Percentiles rank a stretch among this genome's conserved stretches.
Evolutionary conservation across 2,329 filamentous ascomycete genomes (phyloP).

Genomic region (Chaetomiaceae sp.): DNA sequence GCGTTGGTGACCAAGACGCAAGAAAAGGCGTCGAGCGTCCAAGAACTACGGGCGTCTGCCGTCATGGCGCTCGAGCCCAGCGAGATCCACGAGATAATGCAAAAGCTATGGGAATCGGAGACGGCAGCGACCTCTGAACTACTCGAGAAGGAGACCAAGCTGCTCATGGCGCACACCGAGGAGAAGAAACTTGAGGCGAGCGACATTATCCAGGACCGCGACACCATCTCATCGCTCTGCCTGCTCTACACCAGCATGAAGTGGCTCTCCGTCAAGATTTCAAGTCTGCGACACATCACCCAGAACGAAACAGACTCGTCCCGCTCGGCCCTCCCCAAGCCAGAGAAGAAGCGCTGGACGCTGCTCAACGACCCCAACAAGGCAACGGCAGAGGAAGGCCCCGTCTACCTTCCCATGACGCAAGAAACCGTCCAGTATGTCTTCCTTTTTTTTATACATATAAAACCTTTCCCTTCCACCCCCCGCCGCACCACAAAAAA

Average conservation of each 20-base stretch:
- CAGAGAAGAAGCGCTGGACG: conserved; percentile 76
- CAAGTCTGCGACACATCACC: conserved; percentile 78
- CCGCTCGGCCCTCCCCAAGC: conserved; percentile 47
- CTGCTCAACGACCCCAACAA: conserved; percentile 63
- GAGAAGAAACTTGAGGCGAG: conserved; percentile 64
- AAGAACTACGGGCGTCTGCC: conserved; percentile 63
- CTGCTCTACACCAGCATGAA: conserved; percentile 96
- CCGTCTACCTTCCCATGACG: conserved; percentile 83
- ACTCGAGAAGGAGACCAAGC: conserved; percentile 57
- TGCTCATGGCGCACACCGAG: conserved; percentile 54
- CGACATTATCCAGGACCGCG: conserved; percentile 85
- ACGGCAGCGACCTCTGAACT: conserved; percentile 52
- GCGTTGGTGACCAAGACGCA: conserved; percentile 69
- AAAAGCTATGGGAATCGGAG: conserved; percentile 58
- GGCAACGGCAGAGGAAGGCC: conserved; percentile 55
- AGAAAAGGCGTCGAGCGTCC: conserved; percentile 32
- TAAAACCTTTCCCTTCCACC: too few relatives aligned
- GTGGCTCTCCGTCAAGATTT: conserved; percentile 84
- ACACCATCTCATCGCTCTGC: conserved; percentile 78
- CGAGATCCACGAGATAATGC: conserved; percentile 67
- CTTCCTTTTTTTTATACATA: not conserved
- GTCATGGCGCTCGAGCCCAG: conserved; percentile 65
- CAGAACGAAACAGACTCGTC: conserved; percentile 65
- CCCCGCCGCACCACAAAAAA: too few relatives aligned
- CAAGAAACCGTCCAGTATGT: conserved; percentile 74